Evolutionary conservation across 2,329 filamentous ascomycete species (phyloP), one percentile per base, ranked within the genome.

Genomic region (Intubia oerlemansii): DNA sequence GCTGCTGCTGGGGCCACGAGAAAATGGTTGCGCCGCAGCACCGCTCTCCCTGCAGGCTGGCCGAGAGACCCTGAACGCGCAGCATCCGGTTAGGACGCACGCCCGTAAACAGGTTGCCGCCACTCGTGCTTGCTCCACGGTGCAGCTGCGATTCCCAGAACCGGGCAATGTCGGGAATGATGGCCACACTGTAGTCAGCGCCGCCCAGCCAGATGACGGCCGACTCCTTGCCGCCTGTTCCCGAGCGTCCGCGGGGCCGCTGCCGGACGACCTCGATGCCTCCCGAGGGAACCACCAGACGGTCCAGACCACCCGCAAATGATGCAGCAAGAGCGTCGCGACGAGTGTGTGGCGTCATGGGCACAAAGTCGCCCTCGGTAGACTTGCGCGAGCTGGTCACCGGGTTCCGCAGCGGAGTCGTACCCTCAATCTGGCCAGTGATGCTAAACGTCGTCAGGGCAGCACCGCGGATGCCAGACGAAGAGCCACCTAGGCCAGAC

Each of bases 311-410:
- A 7, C 51, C 44, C 0, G 45, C 46, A 11, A 56, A 47, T 17
- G 52, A 50, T 2, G 54, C 53, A 9, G 53, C 50, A 4, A 62
- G 49, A 5, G 56, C 61, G 34, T 66, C 61, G 22, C 58, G 57
- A 22, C 66, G 53, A 8, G 63, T 66, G 35, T 68, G 64, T 1
- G 67, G 67, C 2, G 67, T 72, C 65, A 72, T 67, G 8, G 67
- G 67, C 8, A 63, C 62, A 36, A 72, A 70, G 20, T 66, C 66
- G 11, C 53, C 52, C 7, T 38, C 38, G 1, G 36, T 48, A 39
- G 43, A 43, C 44, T 49, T 50, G 29, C 50, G 51, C 8, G 48
- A 44, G 5, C 41, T 28, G 3, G 36, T 32, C 43, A 29, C 34
- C 5, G 51, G 45, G 29, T 51, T 54, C n/a, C 64, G 58, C 24